Evolutionary conservation across 202 grass and related monocot species (phyloP).

Genomic region (Carex sylvatica): DNA sequence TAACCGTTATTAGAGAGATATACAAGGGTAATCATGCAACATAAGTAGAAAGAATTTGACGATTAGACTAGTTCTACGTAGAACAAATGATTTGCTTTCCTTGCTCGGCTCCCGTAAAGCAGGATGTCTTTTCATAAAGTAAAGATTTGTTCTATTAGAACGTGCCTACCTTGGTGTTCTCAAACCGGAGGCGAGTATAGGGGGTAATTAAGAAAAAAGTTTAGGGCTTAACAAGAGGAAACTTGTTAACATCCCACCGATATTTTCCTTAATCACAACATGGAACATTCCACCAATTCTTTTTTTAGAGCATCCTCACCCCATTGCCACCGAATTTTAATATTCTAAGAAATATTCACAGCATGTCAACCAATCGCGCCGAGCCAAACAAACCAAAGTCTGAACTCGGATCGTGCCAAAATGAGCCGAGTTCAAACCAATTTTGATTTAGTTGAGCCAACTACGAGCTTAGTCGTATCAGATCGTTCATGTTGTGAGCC

Average conservation of each 20-base stretch:
- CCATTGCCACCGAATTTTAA: too few species aligned
- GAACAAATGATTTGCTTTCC: conserved; percentile 5
- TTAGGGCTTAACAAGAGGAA: background rate
- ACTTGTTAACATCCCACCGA: background rate
- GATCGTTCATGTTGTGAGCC: too few species aligned
- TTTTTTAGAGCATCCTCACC: too few species aligned
- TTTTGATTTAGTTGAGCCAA: too few species aligned
- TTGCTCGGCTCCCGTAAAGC: background rate
- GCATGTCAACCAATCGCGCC: too few species aligned
- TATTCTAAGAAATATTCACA: too few species aligned
- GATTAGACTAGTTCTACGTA: conserved; percentile 19
- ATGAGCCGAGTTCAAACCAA: too few species aligned
- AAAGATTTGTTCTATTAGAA: conserved; percentile 6
- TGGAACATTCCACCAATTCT: too few species aligned
- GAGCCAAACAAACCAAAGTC: too few species aligned
- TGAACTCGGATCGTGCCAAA: too few species aligned
- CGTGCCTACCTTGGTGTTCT: background rate
- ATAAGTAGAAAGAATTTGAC: conserved; percentile 5
- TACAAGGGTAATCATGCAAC: background rate
- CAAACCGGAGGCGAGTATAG: background rate
- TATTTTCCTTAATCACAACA: background rate
- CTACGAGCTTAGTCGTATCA: too few species aligned
- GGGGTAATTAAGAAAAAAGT: background rate
- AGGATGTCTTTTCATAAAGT: background rate
- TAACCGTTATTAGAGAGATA: background rate